Base-by-base conservation (phyloP, 768 basidiomycete species). In the Gymnopilus junonius region DNA sequence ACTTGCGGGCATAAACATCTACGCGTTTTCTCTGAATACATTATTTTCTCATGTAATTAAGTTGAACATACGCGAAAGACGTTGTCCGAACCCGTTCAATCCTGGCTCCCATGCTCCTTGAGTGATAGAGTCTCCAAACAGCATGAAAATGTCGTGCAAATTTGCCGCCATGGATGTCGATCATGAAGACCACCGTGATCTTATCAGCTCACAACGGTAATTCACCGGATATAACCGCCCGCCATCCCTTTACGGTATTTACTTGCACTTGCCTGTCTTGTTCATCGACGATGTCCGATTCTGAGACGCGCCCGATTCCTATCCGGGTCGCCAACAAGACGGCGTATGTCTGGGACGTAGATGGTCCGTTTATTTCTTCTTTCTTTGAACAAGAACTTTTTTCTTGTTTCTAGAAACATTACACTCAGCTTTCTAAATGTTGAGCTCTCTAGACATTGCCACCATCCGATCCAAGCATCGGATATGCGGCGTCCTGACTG, bases 291-390 rank as follows among this genome's bases (percentile, higher is more conserved):
- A 71, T 61, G 51, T 65, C 58, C 39, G 62, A 61, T 45, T 62
- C 69, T 60, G 65, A 64, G 32, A 63, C 67, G 53, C 74, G 73
- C 62, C 80, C 74, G 39, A 86, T 95, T 66, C 80, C 80, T 23
- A 78, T 97, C 7, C 85, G 89, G 58, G 81, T 96, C 29, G 87
- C 93, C 12, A 92, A 95, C 69, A 84, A 90, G 58, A 88, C 83
- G 61, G 94, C 88, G 0, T 94, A 90, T 67, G 85, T 96, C n/a
- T 97, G 95, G 94, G 87, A 93, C 72, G 85, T 93, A 46, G 86
- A 94, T 69, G 91, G 94, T 93, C 67, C 57, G 67, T 45, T 27
- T 32, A 23, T 58, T 57, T 51, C 39, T 50, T 55, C 37, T 55
- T 55, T 55, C n/a, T 43, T 25, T 51, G 58, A 61, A 35, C 27